Conservation (phyloP, 805 yeast species). For the Cyberlindnera galapagoensis region DNA sequence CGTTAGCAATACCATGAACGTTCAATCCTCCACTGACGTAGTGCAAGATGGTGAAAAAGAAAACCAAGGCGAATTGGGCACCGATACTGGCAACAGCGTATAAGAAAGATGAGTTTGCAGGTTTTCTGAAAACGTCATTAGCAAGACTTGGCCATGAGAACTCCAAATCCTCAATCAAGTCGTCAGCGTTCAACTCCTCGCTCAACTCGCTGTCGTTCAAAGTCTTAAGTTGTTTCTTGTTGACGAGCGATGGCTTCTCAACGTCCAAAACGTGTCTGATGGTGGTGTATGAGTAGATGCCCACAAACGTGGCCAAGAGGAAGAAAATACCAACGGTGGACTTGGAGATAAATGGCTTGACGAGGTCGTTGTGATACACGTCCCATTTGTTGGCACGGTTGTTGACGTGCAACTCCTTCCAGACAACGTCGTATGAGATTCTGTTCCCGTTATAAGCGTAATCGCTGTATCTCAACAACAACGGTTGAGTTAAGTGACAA, state of each 20-base stretch:
- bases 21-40: conserved; percentile 9
- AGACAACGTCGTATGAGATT: conserved; percentile 23
- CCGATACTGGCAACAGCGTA: conserved; percentile 18
- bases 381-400: conserved; percentile 12
- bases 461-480: conserved; percentile 19
- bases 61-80: conserved; percentile 12
- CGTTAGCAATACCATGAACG: conserved; percentile 11
- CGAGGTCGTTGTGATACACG: conserved; percentile 21
- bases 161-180: conserved; percentile 16
- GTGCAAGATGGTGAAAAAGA: conserved; percentile 3
- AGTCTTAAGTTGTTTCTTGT: conserved; percentile 6
- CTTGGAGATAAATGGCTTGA: conserved; percentile 19
- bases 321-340: conserved; percentile 16
- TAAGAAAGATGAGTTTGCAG: conserved; percentile 6
- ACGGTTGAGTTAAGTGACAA: conserved; percentile 22
- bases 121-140: conserved; percentile 22
- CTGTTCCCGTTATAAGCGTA: conserved; percentile 23
- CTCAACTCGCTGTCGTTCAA: conserved; percentile 3
- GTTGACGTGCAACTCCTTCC: conserved; percentile 22
- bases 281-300: conserved; percentile 14
- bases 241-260: conserved; percentile 15
- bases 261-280: conserved; percentile 9
- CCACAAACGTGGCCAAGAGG: conserved; percentile 13
- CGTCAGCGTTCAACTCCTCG: conserved; percentile 8
- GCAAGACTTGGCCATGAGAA: conserved; percentile 23